Percentiles rank a stretch among this genome's conserved stretches.
Conservation (phyloP, 805 yeast genomes). For the Saccharomycopsis amapae region DNA sequence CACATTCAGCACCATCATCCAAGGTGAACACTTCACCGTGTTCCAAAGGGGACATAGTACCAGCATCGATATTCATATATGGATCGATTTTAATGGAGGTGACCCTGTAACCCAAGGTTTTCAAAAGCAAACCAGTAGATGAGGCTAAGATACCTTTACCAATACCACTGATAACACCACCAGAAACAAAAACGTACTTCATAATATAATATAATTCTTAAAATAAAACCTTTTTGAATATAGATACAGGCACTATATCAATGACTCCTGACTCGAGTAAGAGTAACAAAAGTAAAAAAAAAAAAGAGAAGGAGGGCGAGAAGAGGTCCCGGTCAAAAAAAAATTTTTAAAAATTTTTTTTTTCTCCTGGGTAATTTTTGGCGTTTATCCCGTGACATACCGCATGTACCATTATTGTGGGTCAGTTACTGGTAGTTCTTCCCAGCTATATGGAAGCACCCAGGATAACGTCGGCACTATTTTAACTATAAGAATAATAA, state of each 20-base stretch:
- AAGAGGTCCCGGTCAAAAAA: neutral
- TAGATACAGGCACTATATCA: neutral
- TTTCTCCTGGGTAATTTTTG: neutral
- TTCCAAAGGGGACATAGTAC: constrained; percentile 98
- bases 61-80: constrained; percentile 98
- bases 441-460: neutral
- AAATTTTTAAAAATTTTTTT: neutral
- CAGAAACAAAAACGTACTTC: constrained; percentile 99
- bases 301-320: neutral
- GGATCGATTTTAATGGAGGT: constrained; percentile 98
- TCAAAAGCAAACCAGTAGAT: constrained; percentile 89
- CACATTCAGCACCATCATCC: constrained; percentile 99
- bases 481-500: no score
- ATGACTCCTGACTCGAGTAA: constrained; percentile 7
- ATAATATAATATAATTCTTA: constrained; percentile 31
- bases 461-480: no score
- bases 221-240: neutral
- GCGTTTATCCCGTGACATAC: neutral
- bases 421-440: neutral
- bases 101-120: constrained; percentile 89
- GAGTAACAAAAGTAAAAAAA: constrained; percentile 6
- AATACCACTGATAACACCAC: constrained; percentile 99
- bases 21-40: constrained; percentile 98
- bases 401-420: neutral
- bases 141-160: constrained; percentile 99